Conservation (phyloP, 768 basidiomycete genomes). For the Cytidiella melzeri region DNA sequence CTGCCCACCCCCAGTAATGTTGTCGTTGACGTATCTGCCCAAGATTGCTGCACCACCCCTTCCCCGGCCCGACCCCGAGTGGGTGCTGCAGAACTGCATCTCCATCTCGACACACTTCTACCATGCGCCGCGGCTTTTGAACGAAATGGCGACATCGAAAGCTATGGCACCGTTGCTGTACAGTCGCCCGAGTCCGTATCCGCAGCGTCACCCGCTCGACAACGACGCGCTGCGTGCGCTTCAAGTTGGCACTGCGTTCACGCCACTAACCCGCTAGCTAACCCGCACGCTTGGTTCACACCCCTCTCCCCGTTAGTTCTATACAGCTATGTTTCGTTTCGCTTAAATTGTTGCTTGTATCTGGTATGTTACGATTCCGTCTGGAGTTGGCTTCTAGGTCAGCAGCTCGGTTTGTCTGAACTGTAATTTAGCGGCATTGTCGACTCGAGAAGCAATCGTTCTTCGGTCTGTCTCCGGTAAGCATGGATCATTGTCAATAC, state of each 20-base stretch:
- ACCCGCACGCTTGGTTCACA: no score
- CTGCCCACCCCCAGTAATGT: neutral
- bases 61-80: slow-evolving; percentile 8
- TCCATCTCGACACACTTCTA: slow-evolving; percentile 14
- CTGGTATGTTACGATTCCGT: no score
- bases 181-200: slow-evolving; percentile 52
- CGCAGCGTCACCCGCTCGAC: slow-evolving; percentile 63
- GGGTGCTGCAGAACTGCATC: slow-evolving; percentile 10
- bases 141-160: slow-evolving; percentile 12
- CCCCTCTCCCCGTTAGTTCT: no score
- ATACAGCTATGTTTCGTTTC: no score
- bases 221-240: slow-evolving; percentile 54
- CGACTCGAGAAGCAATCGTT: no score
- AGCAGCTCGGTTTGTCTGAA: no score
- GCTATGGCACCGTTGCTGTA: slow-evolving; percentile 59
- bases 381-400: no score
- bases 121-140: slow-evolving; percentile 14
- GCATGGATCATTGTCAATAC: no score
- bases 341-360: no score
- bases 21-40: neutral
- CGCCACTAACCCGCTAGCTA: neutral
- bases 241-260: slow-evolving; percentile 3
- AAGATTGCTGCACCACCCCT: neutral
- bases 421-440: no score
- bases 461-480: no score